A percentile compares a stretch with the other conserved stretches of the same genome.
These are phyloP conservation scores for Uromyces viciae-fabae DNA, from an alignment of 1,284 basidiomycete species.

Conservation along the genomic window DNA sequence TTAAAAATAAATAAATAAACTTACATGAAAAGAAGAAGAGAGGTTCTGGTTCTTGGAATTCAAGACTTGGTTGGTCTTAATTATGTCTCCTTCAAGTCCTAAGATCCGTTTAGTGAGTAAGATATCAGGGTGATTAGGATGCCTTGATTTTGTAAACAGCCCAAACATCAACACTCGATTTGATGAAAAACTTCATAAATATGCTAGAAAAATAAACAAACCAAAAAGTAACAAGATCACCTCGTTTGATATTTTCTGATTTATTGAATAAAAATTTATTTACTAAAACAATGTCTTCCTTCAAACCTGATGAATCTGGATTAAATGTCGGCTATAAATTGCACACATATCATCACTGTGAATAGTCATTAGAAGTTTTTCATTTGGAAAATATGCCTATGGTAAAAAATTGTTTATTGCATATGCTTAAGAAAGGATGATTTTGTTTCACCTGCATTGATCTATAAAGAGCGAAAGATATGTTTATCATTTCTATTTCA, in stretches of 20 bases:
- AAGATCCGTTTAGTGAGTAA: constrained; percentile 61
- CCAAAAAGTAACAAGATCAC: constrained; percentile 60
- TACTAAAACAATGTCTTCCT: constrained; percentile 59
- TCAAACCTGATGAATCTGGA: constrained; percentile 55
- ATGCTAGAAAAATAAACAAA: constrained; percentile 45
- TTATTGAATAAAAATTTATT: constrained; percentile 54
- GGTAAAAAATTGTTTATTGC: background rate
- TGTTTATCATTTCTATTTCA: background rate
- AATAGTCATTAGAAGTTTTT: background rate
- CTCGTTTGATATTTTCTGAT: constrained; percentile 52
- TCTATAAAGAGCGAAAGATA: background rate
- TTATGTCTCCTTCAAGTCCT: constrained; percentile 60
- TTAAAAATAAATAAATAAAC: background rate
- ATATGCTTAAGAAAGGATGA: background rate
- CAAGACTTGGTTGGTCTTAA: constrained; percentile 56
- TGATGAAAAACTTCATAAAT: background rate
- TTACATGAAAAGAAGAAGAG: background rate
- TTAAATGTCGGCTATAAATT: constrained; percentile 57
- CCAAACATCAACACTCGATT: background rate
- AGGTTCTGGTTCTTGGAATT: background rate
- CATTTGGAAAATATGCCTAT: background rate
- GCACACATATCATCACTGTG: background rate
- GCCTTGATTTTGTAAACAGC: constrained; percentile 50
- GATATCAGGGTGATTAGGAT: constrained; percentile 58
- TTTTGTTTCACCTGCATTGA: constrained; percentile 21